phyloP scores from a whole-genome alignment of 1,139 yeast species.

The Kodamaea arcana region DNA sequence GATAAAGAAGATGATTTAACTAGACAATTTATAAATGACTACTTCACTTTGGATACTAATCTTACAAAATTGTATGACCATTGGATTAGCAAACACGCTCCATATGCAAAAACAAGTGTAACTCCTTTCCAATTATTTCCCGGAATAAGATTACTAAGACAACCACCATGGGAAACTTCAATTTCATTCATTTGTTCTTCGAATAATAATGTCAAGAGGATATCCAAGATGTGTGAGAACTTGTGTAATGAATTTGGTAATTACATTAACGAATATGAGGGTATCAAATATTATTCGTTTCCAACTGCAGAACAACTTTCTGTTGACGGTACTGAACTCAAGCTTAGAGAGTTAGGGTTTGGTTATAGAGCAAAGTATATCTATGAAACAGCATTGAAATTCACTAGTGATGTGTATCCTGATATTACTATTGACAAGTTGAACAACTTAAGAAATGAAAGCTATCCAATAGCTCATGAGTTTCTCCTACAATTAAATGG shows the following conservation, averaged over 20 bases:
- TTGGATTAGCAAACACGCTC: constrained; percentile 59
- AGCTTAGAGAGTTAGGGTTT: constrained; percentile 61
- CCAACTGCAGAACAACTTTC: constrained; percentile 60
- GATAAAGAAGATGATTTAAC: constrained; percentile 21
- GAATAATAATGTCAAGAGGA: constrained; percentile 92
- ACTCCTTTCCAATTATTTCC: constrained; percentile 42
- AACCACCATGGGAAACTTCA: constrained; percentile 96
- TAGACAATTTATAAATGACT: constrained; percentile 51
- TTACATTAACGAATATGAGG: constrained; percentile 52
- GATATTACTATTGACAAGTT: constrained; percentile 30
- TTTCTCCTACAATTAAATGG: constrained; percentile 70
- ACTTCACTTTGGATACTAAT: constrained; percentile 62
- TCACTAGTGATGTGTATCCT: constrained; percentile 31
- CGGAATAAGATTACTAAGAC: constrained; percentile 82
- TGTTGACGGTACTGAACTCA: constrained; percentile 31
- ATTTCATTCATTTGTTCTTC: constrained; percentile 90
- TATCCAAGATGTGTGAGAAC: constrained; percentile 87
- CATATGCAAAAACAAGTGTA: constrained; percentile 29
- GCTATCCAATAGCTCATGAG: constrained; percentile 59
- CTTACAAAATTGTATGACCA: constrained; percentile 49
- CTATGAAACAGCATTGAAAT: constrained; percentile 62
- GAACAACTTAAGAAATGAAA: constrained; percentile 33
- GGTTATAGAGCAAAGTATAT: constrained; percentile 94
- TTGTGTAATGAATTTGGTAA: constrained; percentile 72
- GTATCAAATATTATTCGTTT: constrained; percentile 62